Evolutionary conservation across 805 yeast genomes (phyloP).

Genomic region (Candida sphagnicola): DNA sequence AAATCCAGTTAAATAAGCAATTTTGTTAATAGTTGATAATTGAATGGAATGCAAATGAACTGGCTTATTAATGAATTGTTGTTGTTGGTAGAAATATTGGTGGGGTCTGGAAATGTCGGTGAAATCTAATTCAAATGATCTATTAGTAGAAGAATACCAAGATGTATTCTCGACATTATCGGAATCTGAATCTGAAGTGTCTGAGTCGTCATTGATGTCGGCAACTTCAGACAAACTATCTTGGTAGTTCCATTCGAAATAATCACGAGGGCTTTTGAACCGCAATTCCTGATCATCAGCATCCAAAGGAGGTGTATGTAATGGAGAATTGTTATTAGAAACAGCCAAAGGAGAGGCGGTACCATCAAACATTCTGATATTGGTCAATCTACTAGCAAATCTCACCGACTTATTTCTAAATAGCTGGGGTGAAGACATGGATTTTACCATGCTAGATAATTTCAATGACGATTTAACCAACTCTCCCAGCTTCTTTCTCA

Average conservation of each 20-base stretch:
- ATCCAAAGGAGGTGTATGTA: constrained; percentile 24
- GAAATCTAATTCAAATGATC: constrained; percentile 4
- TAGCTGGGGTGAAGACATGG: constrained; percentile 25
- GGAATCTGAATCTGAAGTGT: constrained; percentile 17
- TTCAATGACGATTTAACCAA: constrained; percentile 73
- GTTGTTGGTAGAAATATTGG: constrained; percentile 3
- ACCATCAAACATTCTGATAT: constrained; percentile 62
- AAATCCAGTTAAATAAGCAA: constrained; percentile 13
- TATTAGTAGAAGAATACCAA: constrained; percentile 1
- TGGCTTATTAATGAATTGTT: constrained; percentile 1
- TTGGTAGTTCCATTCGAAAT: constrained; percentile 21
- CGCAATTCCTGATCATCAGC: constrained; percentile 7
- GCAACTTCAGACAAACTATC: constrained; percentile 19
- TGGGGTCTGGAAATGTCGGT: constrained; percentile 3
- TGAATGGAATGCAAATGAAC: constrained; percentile 2
- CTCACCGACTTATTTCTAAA: constrained; percentile 49
- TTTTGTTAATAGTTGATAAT: constrained; percentile 1
- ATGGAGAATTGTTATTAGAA: constrained; percentile 53
- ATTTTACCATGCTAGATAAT: constrained; percentile 27
- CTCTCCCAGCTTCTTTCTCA: constrained; percentile 85
- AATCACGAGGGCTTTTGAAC: constrained; percentile 13
- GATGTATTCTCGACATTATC: not conserved
- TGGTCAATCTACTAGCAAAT: constrained; percentile 58
- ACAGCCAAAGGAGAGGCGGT: constrained; percentile 59
- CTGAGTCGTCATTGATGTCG: constrained; percentile 18